Conservation (phyloP, 768 basidiomycete species). For the Pisolithus marmoratus region DNA sequence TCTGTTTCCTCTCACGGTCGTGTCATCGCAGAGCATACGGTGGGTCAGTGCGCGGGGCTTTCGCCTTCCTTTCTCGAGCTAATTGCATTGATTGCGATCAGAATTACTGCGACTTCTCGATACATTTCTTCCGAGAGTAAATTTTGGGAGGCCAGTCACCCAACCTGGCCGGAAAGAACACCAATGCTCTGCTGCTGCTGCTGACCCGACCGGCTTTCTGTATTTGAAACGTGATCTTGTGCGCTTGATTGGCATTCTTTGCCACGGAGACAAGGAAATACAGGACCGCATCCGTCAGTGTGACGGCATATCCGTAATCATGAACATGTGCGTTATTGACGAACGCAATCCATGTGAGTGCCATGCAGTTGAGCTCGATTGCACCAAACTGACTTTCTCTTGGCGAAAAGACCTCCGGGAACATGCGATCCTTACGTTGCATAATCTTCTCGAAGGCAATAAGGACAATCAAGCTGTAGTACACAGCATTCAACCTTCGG, state of each 20-base stretch:
- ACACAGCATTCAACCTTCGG: slow-evolving; percentile 58
- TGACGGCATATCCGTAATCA: slow-evolving; percentile 74
- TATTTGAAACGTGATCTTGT: slow-evolving; percentile 88
- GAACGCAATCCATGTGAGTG: slow-evolving; percentile 88
- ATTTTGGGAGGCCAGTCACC: slow-evolving; percentile 61
- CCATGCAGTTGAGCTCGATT: background rate
- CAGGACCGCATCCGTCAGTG: slow-evolving; percentile 70
- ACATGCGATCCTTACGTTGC: slow-evolving; percentile 82
- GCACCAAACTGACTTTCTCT: background rate
- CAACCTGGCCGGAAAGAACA: slow-evolving; percentile 2
- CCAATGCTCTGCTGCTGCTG: slow-evolving; percentile 16
- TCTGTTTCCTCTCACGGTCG: slow-evolving; percentile 34
- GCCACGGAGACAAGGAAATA: slow-evolving; percentile 53
- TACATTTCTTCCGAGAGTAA: slow-evolving; percentile 77
- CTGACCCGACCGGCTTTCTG: slow-evolving; percentile 57
- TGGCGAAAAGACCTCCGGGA: slow-evolving; percentile 67
- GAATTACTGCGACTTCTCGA: slow-evolving; percentile 74
- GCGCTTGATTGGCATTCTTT: slow-evolving; percentile 77
- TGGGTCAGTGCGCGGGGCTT: slow-evolving; percentile 40
- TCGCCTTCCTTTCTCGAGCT: background rate
- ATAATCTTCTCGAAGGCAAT: slow-evolving; percentile 73
- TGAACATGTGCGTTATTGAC: slow-evolving; percentile 87
- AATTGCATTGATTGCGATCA: slow-evolving; percentile 24
- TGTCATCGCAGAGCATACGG: slow-evolving; percentile 48
- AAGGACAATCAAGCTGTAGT: slow-evolving; percentile 76